Conservation (phyloP, 2,329 filamentous ascomycete species). For the Apiospora saccharicola region DNA sequence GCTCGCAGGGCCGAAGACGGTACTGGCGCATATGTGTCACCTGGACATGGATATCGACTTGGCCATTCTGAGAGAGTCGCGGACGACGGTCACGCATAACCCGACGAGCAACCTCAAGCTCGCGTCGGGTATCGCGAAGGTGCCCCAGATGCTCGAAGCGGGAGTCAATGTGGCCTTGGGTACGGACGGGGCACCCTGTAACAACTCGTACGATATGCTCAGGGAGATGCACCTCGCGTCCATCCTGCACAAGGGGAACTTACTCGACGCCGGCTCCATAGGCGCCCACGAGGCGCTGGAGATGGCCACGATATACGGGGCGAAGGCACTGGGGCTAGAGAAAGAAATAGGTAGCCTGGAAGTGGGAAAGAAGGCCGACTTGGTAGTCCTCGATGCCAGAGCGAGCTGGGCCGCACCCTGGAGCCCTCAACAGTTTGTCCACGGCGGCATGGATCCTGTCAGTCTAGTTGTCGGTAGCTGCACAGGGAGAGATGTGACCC, state of each 20-base stretch:
- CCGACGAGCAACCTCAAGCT: slow-evolving; percentile 61
- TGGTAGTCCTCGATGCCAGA: slow-evolving; percentile 39
- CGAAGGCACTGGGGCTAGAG: slow-evolving; percentile 53
- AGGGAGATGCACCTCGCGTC: slow-evolving; percentile 60
- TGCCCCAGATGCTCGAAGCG: slow-evolving; percentile 51
- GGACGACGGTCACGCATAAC: slow-evolving; percentile 57
- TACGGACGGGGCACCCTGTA: slow-evolving; percentile 61
- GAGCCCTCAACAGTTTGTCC: slow-evolving; percentile 2
- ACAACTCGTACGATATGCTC: slow-evolving; percentile 59
- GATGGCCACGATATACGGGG: slow-evolving; percentile 60
- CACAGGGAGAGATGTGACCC: slow-evolving; percentile 28
- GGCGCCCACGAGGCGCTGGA: slow-evolving; percentile 54
- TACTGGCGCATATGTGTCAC: slow-evolving; percentile 61
- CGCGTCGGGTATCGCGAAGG: slow-evolving; percentile 55
- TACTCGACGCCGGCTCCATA: slow-evolving; percentile 50
- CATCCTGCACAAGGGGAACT: slow-evolving; percentile 55
- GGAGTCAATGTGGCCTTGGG: slow-evolving; percentile 57
- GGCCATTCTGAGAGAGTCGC: slow-evolving; percentile 45
- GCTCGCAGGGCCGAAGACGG: slow-evolving; percentile 50
- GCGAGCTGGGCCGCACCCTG: slow-evolving; percentile 27
- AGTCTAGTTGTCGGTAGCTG: slow-evolving; percentile 28
- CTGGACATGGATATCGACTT: slow-evolving; percentile 52
- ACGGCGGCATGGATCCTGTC: slow-evolving; percentile 29
- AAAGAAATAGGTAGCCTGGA: slow-evolving; percentile 36
- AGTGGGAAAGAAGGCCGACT: slow-evolving; percentile 53